These are phyloP conservation scores for Saccharomycopsis microspora DNA, from an alignment of 805 yeast species.

Conservation along the genomic window DNA sequence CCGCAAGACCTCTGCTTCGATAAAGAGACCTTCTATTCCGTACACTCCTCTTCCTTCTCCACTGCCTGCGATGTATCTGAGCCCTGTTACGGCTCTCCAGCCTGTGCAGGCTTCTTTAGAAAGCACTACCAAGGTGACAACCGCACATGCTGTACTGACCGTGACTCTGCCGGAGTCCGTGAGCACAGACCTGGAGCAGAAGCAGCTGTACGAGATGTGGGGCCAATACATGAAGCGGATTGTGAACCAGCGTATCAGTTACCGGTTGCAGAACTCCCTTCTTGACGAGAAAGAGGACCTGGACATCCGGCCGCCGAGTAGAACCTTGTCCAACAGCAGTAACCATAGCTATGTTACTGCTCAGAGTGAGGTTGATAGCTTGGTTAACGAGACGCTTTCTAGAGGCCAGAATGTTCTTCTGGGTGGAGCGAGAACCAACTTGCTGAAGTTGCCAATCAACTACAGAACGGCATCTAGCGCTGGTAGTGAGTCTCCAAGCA, in stretches of 20 bases:
- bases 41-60: not conserved
- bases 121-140: too few species aligned
- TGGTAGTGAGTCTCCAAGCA: not conserved
- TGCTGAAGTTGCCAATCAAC: slow-evolving; percentile 1
- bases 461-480: not conserved
- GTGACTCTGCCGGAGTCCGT: too few species aligned
- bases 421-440: not conserved
- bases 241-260: slow-evolving; percentile 12
- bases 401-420: not conserved
- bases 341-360: slow-evolving; percentile 8
- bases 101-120: too few species aligned
- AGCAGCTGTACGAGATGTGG: slow-evolving; percentile 12
- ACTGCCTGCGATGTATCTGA: not conserved
- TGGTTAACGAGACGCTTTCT: slow-evolving; percentile 1
- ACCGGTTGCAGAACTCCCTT: slow-evolving; percentile 8
- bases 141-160: too few species aligned
- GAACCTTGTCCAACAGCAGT: slow-evolving; percentile 3
- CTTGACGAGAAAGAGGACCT: not conserved
- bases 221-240: slow-evolving; percentile 15
- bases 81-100: too few species aligned
- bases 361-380: slow-evolving; percentile 3
- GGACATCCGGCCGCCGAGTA: not conserved
- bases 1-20: too few species aligned
- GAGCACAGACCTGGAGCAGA: too few species aligned
- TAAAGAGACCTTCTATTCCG: too few species aligned